Base-by-base conservation (phyloP, 257 asterid genomes). In the Scutellaria barbata region DNA sequence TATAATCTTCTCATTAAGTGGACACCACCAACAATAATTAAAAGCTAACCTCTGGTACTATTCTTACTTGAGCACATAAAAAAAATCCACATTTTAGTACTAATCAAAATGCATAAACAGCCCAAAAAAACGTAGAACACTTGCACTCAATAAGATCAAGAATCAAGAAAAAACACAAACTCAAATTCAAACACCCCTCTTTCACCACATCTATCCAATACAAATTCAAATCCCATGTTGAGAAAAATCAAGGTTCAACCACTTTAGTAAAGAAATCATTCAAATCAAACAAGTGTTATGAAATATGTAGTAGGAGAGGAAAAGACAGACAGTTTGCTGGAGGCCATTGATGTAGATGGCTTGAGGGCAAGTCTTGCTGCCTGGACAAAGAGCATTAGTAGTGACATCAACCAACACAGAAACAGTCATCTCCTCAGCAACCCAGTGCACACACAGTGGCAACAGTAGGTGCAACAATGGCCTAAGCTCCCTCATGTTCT, bases 351-450 rank as follows among this genome's bases (percentile, higher is more conserved):
- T 84, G 64, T 93, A 90, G 56, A 93, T 87, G 17, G 91, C 96
- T 70, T 93, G 74, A 62, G 93, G 71, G 80, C 98, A 93, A 70
- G 90, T 81, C 16, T 77, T 55, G 8, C 70, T 66, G 10, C 85
- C 92, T 3, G 95, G 89, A 68, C 97, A 93, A 50, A 93, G 97
- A 76, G 96, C 93, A 74, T 55, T 77, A 8, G 98, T 90, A 30
- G 98, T 89, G 77, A 93, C 87, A 81, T 93, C 98, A 50, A 93
- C 97, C 48, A 93, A 83, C 58, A 90, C 95, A 10, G 98, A 85
- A 60, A 77, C 86, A 46, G 98, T 86, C 97, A 90, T 90, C 79
- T 89, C 98, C 76, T 89, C 95, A 58, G 97, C 98, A 39, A 90
- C 70, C 96, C 97, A 93, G 53, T 93, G 97, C 70, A 86, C 76